Conservation (phyloP, 108 stramenopile species). For the Discostella stelligeroides region DNA sequence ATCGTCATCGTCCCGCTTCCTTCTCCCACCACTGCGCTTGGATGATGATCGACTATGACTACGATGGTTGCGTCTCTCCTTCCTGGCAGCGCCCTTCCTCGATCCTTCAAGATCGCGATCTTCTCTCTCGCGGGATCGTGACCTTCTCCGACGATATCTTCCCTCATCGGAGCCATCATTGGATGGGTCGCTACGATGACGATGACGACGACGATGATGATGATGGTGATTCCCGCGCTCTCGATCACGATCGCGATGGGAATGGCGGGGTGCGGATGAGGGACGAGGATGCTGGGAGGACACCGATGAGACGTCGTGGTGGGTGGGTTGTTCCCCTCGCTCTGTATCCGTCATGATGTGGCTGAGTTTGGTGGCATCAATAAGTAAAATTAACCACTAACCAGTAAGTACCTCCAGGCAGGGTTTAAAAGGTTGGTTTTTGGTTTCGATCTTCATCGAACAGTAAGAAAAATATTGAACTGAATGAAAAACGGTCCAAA, state of each 20-base stretch:
- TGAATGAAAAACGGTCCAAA: no score
- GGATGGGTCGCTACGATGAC: neutral
- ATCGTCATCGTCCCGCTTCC: slow-evolving; percentile 22
- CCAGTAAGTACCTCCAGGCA: no score
- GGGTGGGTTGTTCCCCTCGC: neutral
- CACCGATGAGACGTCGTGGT: neutral
- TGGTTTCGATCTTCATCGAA: no score
- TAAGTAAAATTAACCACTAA: no score
- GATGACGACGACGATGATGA: neutral
- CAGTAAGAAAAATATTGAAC: no score
- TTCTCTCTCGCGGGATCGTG: neutral
- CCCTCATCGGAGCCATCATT: no score
- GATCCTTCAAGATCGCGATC: slow-evolving; percentile 2
- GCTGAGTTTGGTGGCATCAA: no score
- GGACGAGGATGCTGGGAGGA: neutral
- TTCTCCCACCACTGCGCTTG: slow-evolving; percentile 4
- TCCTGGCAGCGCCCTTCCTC: neutral
- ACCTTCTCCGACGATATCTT: neutral
- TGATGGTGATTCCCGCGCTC: neutral
- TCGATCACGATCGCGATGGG: neutral
- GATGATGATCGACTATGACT: slow-evolving; percentile 7
- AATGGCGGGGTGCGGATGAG: neutral
- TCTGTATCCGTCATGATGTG: neutral
- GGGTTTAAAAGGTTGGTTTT: no score
- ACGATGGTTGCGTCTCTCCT: slow-evolving; percentile 4